phyloP scores from a whole-genome alignment of 768 basidiomycete genomes.

The Pleurotus pulmonarius region DNA sequence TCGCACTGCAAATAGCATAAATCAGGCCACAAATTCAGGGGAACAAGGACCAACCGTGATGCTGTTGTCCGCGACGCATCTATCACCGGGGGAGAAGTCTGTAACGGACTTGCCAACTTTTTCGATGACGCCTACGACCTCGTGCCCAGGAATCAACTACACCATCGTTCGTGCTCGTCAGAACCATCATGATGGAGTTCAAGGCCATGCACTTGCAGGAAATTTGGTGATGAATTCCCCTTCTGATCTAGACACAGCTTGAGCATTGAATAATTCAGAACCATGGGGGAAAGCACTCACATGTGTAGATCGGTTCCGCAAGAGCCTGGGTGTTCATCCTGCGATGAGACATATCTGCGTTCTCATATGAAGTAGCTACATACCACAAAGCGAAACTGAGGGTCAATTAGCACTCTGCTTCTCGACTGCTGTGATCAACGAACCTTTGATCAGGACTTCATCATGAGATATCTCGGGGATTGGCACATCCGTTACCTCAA shows the following conservation, averaged over 20 bases:
- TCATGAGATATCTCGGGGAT: slow-evolving; percentile 50
- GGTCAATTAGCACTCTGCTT: not conserved
- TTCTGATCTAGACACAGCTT: slow-evolving; percentile 9
- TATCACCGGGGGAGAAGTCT: slow-evolving; percentile 74
- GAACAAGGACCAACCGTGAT: slow-evolving; percentile 48
- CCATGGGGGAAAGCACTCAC: not conserved
- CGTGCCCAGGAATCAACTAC: slow-evolving; percentile 71
- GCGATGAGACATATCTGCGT: not conserved
- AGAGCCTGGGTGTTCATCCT: not conserved
- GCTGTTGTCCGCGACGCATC: slow-evolving; percentile 81
- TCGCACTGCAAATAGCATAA: not conserved
- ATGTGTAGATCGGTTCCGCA: slow-evolving; percentile 7
- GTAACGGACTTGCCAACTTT: slow-evolving; percentile 78
- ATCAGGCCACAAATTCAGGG: not conserved
- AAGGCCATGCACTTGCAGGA: slow-evolving; percentile 29
- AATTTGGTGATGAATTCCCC: slow-evolving; percentile 65
- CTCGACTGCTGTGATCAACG: not conserved
- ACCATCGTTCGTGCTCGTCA: slow-evolving; percentile 2
- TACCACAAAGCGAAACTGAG: slow-evolving; percentile 5
- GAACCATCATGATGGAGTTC: not conserved
- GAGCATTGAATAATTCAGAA: not conserved
- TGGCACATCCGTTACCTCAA: slow-evolving; percentile 48
- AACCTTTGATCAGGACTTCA: slow-evolving; percentile 59
- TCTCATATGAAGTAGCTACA: not conserved
- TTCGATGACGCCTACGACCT: slow-evolving; percentile 69